Evolutionary conservation across 2,329 filamentous ascomycete species (phyloP), one percentile per base, ranked within the genome.

Genomic region (Arthrobotrys pseudoclavata): DNA sequence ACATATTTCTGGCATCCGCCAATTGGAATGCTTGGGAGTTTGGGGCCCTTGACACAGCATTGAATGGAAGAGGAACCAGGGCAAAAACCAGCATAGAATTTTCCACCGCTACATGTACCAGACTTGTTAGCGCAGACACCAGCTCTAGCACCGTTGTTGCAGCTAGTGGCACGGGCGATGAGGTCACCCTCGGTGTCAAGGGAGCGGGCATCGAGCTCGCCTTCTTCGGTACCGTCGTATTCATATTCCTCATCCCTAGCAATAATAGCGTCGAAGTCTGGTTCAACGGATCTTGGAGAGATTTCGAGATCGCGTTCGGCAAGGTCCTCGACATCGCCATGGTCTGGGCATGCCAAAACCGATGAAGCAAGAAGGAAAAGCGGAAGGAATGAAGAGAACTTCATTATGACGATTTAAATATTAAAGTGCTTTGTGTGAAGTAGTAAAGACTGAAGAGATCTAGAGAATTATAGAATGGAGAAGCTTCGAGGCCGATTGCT

Each of bases 1-100:
- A 84, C 82, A 24, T 83, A 83, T 52, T 82, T 70, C 81, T 84
- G 80, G 79, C 84, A 85, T 2, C 82, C 82, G 13, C 82, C 82
- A 13, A 82, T 69, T 7, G 84, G 84, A 68, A 84, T 82, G 0
- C 67, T 80, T 0, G 84, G 83, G 10, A 81, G 81, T 24, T 68
- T 42, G 40, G 85, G 83, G 12, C 84, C 84, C 47, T 84, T 82
- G 34, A 79, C 81, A 81, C 85, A 85, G 83, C 85, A 86, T 76
- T 84, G 83, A 80, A 85, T 83, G 75, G 81, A 80, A 2, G 80
- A 45, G 3, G 84, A 84, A 0, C 85, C 85, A 15, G 85, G 84
- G 55, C 85, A 86, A 53, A 83, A 82, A 42, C 64, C 77, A 13
- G 63, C 26, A n/a, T 76, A 76, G 47, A 69, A 76, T 40, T 68